Percentiles rank a stretch among this genome's conserved stretches.
Conservation (phyloP, 192 early-diverging fungal species). For the Coemansia sp. region DNA sequence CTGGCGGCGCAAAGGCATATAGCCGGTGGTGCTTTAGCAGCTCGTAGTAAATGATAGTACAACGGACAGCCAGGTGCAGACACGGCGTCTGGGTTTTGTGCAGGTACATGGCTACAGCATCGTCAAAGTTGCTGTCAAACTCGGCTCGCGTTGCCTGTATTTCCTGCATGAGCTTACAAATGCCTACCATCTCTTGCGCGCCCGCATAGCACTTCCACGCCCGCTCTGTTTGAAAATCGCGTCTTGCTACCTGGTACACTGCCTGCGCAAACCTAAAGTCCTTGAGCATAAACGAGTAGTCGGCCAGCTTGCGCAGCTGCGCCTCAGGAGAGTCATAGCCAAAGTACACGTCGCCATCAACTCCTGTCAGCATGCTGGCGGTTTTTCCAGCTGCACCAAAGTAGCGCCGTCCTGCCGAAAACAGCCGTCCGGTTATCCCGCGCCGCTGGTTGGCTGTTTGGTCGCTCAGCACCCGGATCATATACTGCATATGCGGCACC, state of each 20-base stretch:
- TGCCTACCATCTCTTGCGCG: constrained; percentile 87
- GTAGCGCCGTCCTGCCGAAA: constrained; percentile 78
- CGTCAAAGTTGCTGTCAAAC: constrained; percentile 63
- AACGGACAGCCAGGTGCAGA: constrained; percentile 66
- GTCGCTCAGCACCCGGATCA: constrained; percentile 85
- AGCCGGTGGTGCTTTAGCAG: constrained; percentile 68
- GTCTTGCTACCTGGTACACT: constrained; percentile 85
- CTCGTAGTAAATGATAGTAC: constrained; percentile 78
- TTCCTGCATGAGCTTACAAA: constrained; percentile 72
- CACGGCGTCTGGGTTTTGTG: constrained; percentile 54
- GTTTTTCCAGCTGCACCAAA: constrained; percentile 61
- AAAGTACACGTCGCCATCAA: constrained; percentile 52
- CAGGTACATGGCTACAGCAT: constrained; percentile 69
- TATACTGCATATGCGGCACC: constrained; percentile 86
- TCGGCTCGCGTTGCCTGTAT: constrained; percentile 56
- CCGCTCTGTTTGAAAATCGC: constrained; percentile 80
- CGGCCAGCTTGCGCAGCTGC: constrained; percentile 86
- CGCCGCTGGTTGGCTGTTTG: constrained; percentile 84
- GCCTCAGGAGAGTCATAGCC: constrained; percentile 82
- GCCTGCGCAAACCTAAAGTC: constrained; percentile 88
- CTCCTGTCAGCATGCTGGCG: constrained; percentile 16
- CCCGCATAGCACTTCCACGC: constrained; percentile 76
- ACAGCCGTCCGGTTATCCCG: constrained; percentile 85
- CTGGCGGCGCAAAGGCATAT: constrained; percentile 67
- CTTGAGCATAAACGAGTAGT: constrained; percentile 95